Base-by-base conservation (phyloP, 1,284 basidiomycete species). In the Polyporus tsugae region DNA sequence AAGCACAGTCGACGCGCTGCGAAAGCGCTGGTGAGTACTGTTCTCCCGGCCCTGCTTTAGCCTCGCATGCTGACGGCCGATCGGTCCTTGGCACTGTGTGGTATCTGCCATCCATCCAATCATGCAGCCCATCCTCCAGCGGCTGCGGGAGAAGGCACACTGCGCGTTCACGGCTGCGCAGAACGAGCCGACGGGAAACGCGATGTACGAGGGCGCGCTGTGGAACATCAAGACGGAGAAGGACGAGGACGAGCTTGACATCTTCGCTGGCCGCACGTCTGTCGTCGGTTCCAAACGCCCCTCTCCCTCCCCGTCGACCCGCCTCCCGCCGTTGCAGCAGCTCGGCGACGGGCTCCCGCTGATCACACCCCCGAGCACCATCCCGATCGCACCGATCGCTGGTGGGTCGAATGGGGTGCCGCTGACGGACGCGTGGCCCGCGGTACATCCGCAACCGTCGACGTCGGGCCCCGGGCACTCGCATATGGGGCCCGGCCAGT, bases 171-270 rank as follows among this genome's bases (percentile, higher is more conserved):
- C 70, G 11, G 68, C 72, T 53, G 75, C 73, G 38, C 70, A 71
- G 58, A 70, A 55, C 60, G 73, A 72, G 53, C 67, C 66, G 15
- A 49, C 72, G 3, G 65, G 66, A 0, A 61, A 29, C 35, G 36
- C 64, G 13, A 38, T 69, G 60, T 66, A 72, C 52, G 73, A 76
- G 35, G 76, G 75, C 46, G 67, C 73, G 35, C 70, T 71, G 25
- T 77, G 74, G 75, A 74, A 62, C n/a, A 61, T 74, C 49, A 70
- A 77, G 62, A 60, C 70, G 62, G 75, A 79, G 44, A 85, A 86
- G 68, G 86, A 88, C 58, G 88, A 84, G 57, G 87, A 91, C 70
- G 89, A 90, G 75, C 82, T 91, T n/a, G 88, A 90, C 49, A 81
- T 91, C 35, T 90, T 90, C 66, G 89, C 89, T 25, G 89, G 78